Percentiles rank a stretch among this genome's conserved stretches.
These are phyloP conservation scores for Gyrodon lividus DNA, from an alignment of 768 basidiomycete species.

Conservation along the genomic window DNA sequence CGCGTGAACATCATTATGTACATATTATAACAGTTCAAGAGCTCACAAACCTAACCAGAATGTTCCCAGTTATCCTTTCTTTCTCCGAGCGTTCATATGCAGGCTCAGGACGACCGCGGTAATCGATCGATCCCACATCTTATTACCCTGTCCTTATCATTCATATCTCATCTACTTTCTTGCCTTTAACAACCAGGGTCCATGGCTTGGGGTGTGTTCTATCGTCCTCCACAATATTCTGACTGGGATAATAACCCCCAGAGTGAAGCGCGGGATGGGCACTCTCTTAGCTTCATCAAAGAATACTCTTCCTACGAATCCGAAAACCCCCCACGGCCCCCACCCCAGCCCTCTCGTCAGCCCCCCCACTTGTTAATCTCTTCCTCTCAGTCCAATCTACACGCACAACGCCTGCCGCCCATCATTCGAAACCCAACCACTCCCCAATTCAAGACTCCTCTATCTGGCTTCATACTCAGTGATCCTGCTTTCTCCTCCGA, in stretches of 20 bases:
- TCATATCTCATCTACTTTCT: background rate
- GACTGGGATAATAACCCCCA: background rate
- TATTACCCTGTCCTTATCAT: background rate
- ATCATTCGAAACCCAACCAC: background rate
- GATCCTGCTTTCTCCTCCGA: conserved; percentile 62
- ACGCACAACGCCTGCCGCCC: background rate
- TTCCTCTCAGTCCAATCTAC: too few relatives aligned
- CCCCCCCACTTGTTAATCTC: background rate
- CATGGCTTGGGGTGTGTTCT: conserved; percentile 17
- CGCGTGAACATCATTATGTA: too few relatives aligned
- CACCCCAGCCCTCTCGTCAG: background rate
- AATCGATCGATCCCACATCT: too few relatives aligned
- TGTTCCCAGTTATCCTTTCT: too few relatives aligned
- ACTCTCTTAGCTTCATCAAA: conserved; percentile 5
- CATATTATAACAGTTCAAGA: too few relatives aligned
- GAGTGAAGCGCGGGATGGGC: background rate
- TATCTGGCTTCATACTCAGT: conserved; percentile 37
- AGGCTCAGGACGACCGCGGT: too few relatives aligned
- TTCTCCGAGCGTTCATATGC: too few relatives aligned
- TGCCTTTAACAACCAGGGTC: conserved; percentile 4
- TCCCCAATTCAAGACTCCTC: conserved; percentile 12
- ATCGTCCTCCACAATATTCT: conserved; percentile 4
- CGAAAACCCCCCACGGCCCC: background rate
- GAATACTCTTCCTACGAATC: background rate
- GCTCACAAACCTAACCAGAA: too few relatives aligned